Evolutionary conservation across 352 stramenopile species (phyloP).

Genomic region (Globisporangium irregulare): DNA sequence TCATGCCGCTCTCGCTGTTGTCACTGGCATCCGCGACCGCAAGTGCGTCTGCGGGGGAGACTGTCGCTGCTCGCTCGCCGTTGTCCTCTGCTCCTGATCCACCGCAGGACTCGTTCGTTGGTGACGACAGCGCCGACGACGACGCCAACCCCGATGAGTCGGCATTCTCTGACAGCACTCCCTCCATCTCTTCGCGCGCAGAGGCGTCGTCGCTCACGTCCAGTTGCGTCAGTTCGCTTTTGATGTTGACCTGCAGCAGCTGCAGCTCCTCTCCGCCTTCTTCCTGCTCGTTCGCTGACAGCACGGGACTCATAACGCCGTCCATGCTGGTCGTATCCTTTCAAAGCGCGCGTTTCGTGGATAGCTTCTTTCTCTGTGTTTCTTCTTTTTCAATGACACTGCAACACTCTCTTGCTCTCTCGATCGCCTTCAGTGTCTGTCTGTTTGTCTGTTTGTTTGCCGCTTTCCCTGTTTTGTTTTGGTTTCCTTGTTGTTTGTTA

Average conservation of each 20-base stretch:
- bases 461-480: neutral
- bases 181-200: neutral
- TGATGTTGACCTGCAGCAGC: neutral
- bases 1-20: neutral
- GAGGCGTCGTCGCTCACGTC: conserved; percentile 2
- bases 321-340: conserved; percentile 2
- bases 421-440: neutral
- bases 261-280: neutral
- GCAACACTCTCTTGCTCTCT: neutral
- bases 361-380: neutral
- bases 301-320: conserved; percentile 4
- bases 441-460: neutral
- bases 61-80: conserved; percentile 14
- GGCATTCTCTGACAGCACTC: conserved; percentile 1
- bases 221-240: neutral
- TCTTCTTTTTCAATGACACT: neutral
- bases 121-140: conserved; percentile 1
- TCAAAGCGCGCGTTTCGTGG: neutral
- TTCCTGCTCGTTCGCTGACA: conserved; percentile 5
- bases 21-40: neutral
- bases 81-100: conserved; percentile 17
- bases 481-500: neutral
- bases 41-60: conserved; percentile 7
- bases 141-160: neutral
- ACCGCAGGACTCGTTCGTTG: conserved; percentile 15